phyloP scores from a whole-genome alignment of 129 eudicot species.

The Mikania micrantha region DNA sequence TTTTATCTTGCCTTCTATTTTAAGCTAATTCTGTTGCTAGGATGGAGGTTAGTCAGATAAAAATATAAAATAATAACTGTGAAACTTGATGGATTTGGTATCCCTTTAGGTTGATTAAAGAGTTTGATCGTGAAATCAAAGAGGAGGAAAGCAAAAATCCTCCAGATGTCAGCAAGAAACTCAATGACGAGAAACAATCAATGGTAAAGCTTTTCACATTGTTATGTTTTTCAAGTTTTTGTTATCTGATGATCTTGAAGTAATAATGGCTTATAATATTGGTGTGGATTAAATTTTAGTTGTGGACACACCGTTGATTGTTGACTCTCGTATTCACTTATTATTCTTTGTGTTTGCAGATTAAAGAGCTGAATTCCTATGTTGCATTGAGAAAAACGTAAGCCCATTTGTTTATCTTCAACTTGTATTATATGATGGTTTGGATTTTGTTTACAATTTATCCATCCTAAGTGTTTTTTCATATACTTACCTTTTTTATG shows the following conservation, averaged over 20 bases:
- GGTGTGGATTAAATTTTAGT: not conserved
- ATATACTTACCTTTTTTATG: not conserved
- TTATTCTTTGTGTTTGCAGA: conserved; percentile 57
- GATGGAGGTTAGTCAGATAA: not conserved
- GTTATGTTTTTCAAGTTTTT: not conserved
- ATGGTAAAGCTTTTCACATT: conserved; percentile 44
- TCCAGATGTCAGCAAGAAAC: conserved; percentile 84
- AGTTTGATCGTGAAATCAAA: conserved; percentile 93
- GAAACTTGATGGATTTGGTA: not conserved
- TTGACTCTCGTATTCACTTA: conserved; percentile 1
- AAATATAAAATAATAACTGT: not conserved
- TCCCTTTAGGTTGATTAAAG: conserved; percentile 69
- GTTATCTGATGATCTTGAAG: not conserved
- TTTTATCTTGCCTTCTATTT: not conserved
- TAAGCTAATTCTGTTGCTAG: not conserved
- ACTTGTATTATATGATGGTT: not conserved
- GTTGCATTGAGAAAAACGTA: conserved; percentile 98
- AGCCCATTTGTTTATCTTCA: conserved; percentile 24
- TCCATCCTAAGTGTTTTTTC: not conserved
- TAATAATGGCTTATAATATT: not conserved
- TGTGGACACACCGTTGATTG: too few relatives aligned
- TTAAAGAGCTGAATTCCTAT: conserved; percentile 90
- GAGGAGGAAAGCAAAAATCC: conserved; percentile 81
- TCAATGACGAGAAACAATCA: conserved; percentile 94
- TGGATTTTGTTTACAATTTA: not conserved